phyloP scores from a whole-genome alignment of 371 early-diverging fungal species.

The Vittaforma corneae region DNA sequence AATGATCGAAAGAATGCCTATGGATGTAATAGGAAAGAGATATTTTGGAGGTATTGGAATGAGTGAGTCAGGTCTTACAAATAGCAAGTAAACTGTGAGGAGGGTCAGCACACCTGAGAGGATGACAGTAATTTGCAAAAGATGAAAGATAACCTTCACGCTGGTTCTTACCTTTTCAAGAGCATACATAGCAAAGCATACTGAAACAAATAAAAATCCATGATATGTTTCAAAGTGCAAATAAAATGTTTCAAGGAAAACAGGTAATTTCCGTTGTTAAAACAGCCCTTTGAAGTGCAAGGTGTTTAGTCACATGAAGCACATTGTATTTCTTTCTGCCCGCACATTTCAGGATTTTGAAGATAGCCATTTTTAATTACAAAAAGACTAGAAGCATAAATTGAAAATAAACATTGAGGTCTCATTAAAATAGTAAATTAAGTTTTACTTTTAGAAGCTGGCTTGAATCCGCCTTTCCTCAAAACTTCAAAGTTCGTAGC shows the following conservation, averaged over 20 bases:
- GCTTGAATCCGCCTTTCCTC: conserved; percentile 12
- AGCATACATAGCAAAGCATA: background rate
- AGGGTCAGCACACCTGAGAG: background rate
- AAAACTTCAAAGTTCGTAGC: conserved; percentile 10
- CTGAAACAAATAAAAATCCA: background rate
- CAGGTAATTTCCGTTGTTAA: no score
- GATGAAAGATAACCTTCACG: background rate
- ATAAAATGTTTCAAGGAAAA: no score
- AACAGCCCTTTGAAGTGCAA: no score
- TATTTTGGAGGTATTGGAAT: background rate
- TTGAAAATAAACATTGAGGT: no score
- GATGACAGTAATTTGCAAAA: background rate
- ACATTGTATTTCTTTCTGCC: no score
- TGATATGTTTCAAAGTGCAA: conserved; percentile 1
- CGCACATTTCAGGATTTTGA: no score
- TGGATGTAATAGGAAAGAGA: background rate
- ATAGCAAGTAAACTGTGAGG: background rate
- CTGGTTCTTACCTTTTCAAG: background rate
- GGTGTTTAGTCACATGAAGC: no score
- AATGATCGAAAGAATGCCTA: background rate
- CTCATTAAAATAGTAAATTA: no score
- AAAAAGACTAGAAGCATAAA: no score
- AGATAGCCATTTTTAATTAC: no score
- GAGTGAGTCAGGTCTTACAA: background rate
- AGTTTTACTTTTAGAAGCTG: no score